Evolutionary conservation across 495 filamentous ascomycete genomes (phyloP), one percentile per base, ranked within the genome.

Genomic region (Penicillium coffeae): DNA sequence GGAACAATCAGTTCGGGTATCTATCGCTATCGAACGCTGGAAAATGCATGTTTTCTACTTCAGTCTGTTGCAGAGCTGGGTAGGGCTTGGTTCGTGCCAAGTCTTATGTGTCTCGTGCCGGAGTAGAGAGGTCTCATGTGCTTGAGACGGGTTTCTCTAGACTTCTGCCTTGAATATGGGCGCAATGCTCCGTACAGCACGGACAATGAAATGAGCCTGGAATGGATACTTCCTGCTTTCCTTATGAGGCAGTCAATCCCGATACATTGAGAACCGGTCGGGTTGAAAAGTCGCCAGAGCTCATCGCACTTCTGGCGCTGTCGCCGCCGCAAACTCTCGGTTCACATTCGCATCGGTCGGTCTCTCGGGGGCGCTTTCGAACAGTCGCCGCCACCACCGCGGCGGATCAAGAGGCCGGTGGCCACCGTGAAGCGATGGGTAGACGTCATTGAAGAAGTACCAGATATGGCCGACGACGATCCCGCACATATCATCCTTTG

Each of bases 401-500:
- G 93, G 93, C 37, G 94, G 90, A 62, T 97, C 94, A 40, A 98
- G 72, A 5, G 93, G 93, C 38, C 88, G 78, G 37, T 86, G 85
- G 21, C 90, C 91, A 52, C 83, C 81, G 65, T 96, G 87, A 38
- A 96, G 77, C 21, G 89, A 84, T 5, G 93, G 93, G 64, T 96
- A 98, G 13, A 98, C 90, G 60, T 98, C 93, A 41, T 83, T 87
- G 72, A 97, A 97, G 73, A 95, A 98, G 64, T 97, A 98, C 87
- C 91, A 98, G 22, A 97, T 79, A 69, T 98, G 93, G 2, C 93
- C 93, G 42, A 97, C 88, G 6, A 91, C 79, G 13, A 95, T 86
- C 6, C 93, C 93, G 69, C 90, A 87, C 48, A 98, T 82, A 73
- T 98, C 93, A 67, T 98, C 93, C 76, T 94, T 95, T 10, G 93